phyloP scores from a whole-genome alignment of 805 yeast species.

The Saturnispora hagleri region DNA sequence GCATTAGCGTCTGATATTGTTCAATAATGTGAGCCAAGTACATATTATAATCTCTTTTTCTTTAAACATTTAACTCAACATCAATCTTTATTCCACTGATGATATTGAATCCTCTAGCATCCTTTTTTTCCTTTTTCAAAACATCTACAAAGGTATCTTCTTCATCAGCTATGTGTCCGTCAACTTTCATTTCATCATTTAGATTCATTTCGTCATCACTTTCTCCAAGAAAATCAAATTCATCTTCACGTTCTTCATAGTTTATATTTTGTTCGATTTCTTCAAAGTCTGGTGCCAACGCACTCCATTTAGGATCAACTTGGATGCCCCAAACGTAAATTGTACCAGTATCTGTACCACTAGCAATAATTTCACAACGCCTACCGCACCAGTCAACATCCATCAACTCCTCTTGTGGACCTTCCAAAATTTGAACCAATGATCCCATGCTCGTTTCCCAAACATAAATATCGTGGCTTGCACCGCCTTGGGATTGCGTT shows the following conservation, averaged over 20 bases:
- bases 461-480: constrained; percentile 80
- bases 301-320: constrained; percentile 91
- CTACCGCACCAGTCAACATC: constrained; percentile 82
- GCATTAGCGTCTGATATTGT: too few relatives aligned
- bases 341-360: constrained; percentile 78
- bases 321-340: constrained; percentile 75
- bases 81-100: constrained; percentile 48
- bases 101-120: constrained; percentile 64
- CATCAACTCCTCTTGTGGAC: constrained; percentile 79
- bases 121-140: constrained; percentile 48
- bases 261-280: constrained; percentile 89
- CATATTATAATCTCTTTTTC: too few relatives aligned
- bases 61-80: constrained; percentile 10
- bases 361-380: constrained; percentile 66
- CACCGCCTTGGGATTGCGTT: constrained; percentile 78
- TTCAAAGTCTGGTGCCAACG: constrained; percentile 91
- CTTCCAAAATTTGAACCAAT: constrained; percentile 77
- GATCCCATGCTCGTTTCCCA: constrained; percentile 92
- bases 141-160: constrained; percentile 58
- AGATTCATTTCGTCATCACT: constrained; percentile 32
- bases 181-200: constrained; percentile 34
- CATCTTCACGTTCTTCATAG: constrained; percentile 84
- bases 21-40: too few relatives aligned
- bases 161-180: constrained; percentile 56
- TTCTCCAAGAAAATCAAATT: constrained; percentile 72